Conservation (phyloP, 2,329 filamentous ascomycete species). For the Fusarium tanahbumbuense region DNA sequence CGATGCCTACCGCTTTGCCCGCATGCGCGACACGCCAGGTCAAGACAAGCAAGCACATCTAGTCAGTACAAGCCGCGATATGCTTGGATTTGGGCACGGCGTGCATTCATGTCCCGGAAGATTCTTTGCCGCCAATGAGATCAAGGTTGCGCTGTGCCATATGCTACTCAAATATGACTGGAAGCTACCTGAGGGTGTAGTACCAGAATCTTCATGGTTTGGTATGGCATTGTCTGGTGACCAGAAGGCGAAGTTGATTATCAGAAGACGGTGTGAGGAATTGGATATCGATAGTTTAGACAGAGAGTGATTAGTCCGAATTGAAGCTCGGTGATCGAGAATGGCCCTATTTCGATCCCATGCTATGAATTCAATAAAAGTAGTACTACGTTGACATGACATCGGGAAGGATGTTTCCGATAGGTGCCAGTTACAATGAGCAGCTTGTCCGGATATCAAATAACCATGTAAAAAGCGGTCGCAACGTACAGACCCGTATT, state of each 20-base stretch:
- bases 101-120: constrained; percentile 64
- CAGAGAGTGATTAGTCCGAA: neutral
- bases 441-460: constrained; percentile 3
- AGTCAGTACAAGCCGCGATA: constrained; percentile 60
- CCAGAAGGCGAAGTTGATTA: neutral
- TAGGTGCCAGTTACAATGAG: neutral
- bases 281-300: constrained; percentile 1
- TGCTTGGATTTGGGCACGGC: constrained; percentile 67
- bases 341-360: no score
- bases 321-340: rapidly evolving
- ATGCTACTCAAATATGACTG: constrained; percentile 62
- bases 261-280: neutral
- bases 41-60: constrained; percentile 51
- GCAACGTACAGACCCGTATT: neutral
- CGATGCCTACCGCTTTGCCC: constrained; percentile 60
- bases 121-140: constrained; percentile 64
- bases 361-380: no score
- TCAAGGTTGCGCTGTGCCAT: constrained; percentile 63
- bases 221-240: neutral
- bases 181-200: constrained; percentile 3
- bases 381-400: no score
- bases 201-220: neutral
- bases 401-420: neutral
- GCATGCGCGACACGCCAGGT: constrained; percentile 53
- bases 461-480: neutral